Base-by-base conservation (phyloP, 2,329 filamentous ascomycete genomes). In the Harringtonia lauricola region DNA sequence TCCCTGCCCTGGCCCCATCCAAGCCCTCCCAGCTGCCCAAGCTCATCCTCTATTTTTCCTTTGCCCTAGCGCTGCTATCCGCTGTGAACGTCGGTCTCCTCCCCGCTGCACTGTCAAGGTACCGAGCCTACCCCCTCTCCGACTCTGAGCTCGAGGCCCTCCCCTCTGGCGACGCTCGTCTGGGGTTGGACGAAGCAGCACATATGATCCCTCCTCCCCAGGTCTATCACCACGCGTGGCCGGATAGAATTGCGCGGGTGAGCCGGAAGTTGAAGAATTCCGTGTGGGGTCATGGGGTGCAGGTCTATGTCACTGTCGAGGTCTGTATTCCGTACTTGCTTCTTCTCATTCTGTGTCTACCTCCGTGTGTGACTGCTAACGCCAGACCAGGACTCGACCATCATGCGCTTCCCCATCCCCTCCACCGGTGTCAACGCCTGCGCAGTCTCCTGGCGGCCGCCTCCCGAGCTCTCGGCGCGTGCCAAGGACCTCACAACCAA, bases 381-480 rank as follows among this genome's bases (percentile, higher is more conserved):
- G n/a, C n/a, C n/a, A n/a, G n/a, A n/a, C n/a, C n/a, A 41, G 39
- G 39, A 41, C 39, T 41, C 39, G 2, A 35, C 39, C 12, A 35
- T 41, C n/a, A 35, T 41, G 30, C 39, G 39, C 29, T 41, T 41
- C 18, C 30, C 39, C 29, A 14, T 41, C 19, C 39, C 39, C 19
- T 12, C 17, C 14, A 8, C 3, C 3, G 39, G 39, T n/a, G 30
- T 2, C 30, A 41, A 26, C 3, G 8, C 29, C n/a, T 41, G 39
- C 14, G 39, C 39, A 2, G 14, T 41, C 29, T 34, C 39, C 19
- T 41, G 39, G 39, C 17, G n/a, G 14, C 30, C 39, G 9, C 30
- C 39, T 12, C 39, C 39, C 3, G 39, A 34, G 31, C 14, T 24
- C 14, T 41, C 39, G 10, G 39, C 30, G 13, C 39, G 39, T 10